Conservation (phyloP, 805 yeast genomes). For the Metschnikowia santaceciliae region DNA sequence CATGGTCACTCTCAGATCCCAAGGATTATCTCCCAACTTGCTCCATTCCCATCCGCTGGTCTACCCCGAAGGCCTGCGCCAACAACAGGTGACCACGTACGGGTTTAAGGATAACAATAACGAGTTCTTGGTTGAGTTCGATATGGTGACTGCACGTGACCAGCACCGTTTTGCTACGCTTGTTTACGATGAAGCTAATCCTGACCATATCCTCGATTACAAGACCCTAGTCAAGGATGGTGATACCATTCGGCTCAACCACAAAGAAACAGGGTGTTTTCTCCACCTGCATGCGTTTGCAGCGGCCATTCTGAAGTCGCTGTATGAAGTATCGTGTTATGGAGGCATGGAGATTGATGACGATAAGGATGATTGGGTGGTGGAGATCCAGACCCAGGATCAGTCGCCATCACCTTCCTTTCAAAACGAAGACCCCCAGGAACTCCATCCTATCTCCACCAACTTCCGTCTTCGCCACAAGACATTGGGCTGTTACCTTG, state of each 20-base stretch:
- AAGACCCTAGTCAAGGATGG: conserved; percentile 48
- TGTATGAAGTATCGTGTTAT: conserved; percentile 85
- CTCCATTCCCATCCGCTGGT: conserved; percentile 84
- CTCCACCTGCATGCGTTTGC: conserved; percentile 78
- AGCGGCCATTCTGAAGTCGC: conserved; percentile 65
- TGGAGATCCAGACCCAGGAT: conserved; percentile 72
- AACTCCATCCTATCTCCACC: conserved; percentile 72
- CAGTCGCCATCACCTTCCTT: conserved; percentile 37
- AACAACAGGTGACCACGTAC: conserved; percentile 93
- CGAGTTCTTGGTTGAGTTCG: conserved; percentile 22
- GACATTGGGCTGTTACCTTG: conserved; percentile 66
- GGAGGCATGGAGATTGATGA: conserved; percentile 74
- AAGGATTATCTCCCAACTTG: conserved; percentile 68
- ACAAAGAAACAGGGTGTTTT: conserved; percentile 65
- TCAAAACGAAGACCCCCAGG: conserved; percentile 43
- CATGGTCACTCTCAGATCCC: conserved; percentile 59
- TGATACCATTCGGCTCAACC: conserved; percentile 66
- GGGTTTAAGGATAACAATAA: conserved; percentile 60
- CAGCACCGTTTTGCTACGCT: conserved; percentile 29
- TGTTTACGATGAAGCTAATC: conserved; percentile 21
- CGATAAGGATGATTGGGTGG: conserved; percentile 81
- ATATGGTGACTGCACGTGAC: conserved; percentile 38
- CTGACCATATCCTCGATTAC: conserved; percentile 18
- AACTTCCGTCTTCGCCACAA: conserved; percentile 65
- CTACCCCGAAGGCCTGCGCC: conserved; percentile 89